Base-by-base conservation (phyloP, 2,329 filamentous ascomycete species). In the Pseudocercospora fuligena region DNA sequence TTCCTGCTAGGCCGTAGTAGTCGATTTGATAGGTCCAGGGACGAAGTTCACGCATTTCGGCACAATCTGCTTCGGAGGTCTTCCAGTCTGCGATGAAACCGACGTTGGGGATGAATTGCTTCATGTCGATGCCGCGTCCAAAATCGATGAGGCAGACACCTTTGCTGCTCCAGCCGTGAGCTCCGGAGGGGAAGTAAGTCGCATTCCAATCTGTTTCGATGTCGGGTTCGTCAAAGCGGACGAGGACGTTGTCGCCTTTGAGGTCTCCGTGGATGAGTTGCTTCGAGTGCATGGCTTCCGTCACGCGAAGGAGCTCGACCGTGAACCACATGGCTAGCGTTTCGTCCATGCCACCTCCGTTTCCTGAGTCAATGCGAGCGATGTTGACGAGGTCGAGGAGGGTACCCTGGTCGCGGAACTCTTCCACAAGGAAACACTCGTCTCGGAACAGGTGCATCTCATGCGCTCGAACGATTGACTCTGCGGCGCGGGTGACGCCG, bases 11-110 rank as follows among this genome's bases (percentile, higher is more conserved):
- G 12, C 95, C 95, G 78, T 97, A 92, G 74, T 98, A 96, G 82
- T 99, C 95, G 72, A 97, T 92, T 78, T 99, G 95, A 83, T 93
- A 97, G 1, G 94, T 98, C 95, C 95, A 99, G 0, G 94, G 93
- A 0, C 94, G 87, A 64, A 93, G 87, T 81, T 99, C 94, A 56
- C 94, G 90, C 87, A 98, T 97, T 83, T 99, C 95, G 19, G 92
- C 90, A 79, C 95, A 99, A 80, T 99, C 95, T 61, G 93, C 90
- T 25, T 91, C 86, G 16, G 87, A 88, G 0, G 92, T 93, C 79
- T 95, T 92, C 95, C 95, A 99, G 81, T 99, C 95, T 0, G 94
- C 95, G 66, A 98, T 88, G 83, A 99, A 99, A 71, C 90, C 89
- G 11, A 94, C 92, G 49, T 90, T 87, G 0, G 89, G 85, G 2